Percentiles rank a stretch among this genome's conserved stretches.
phyloP scores from a whole-genome alignment of 2,329 filamentous ascomycete genomes.

The Colletotrichum horii region DNA sequence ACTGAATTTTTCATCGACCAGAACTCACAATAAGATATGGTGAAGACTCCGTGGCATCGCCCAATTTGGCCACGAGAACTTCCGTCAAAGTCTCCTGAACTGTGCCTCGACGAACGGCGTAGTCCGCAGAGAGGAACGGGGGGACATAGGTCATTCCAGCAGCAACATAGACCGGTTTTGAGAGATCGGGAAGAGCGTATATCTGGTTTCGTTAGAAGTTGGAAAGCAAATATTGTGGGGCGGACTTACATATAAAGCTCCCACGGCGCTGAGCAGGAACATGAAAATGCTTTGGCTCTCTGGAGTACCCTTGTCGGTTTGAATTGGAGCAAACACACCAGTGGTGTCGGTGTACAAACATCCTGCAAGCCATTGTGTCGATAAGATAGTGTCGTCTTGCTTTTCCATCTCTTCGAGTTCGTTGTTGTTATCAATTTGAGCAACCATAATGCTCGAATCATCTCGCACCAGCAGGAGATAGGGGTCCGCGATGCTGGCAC shows the following conservation, averaged over 20 bases:
- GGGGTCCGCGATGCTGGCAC: constrained; percentile 84
- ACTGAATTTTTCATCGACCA: not conserved
- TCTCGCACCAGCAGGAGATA: constrained; percentile 85
- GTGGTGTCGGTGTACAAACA: constrained; percentile 78
- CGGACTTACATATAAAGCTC: constrained; percentile 72
- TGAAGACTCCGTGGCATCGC: constrained; percentile 71
- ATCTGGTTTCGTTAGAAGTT: constrained; percentile 54
- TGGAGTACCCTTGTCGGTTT: constrained; percentile 43
- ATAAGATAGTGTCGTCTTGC: constrained; percentile 58
- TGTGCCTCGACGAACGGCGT: constrained; percentile 71
- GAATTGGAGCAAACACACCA: constrained; percentile 55
- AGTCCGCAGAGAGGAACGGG: constrained; percentile 75
- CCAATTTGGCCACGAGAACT: constrained; percentile 83
- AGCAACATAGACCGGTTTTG: constrained; percentile 73
- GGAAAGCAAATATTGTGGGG: too few species aligned
- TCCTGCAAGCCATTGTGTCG: constrained; percentile 80
- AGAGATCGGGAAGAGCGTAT: constrained; percentile 77
- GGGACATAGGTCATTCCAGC: constrained; percentile 82
- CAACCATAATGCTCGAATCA: constrained; percentile 79
- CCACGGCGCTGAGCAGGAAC: constrained; percentile 79
- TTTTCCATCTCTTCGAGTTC: constrained; percentile 85
- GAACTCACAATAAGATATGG: constrained; percentile 81
- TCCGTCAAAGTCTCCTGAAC: constrained; percentile 78
- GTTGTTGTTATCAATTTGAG: constrained; percentile 78
- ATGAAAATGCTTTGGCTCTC: constrained; percentile 64